Evolutionary conservation across 2,329 filamentous ascomycete species (phyloP).

Genomic region (Lomentospora prolificans): DNA sequence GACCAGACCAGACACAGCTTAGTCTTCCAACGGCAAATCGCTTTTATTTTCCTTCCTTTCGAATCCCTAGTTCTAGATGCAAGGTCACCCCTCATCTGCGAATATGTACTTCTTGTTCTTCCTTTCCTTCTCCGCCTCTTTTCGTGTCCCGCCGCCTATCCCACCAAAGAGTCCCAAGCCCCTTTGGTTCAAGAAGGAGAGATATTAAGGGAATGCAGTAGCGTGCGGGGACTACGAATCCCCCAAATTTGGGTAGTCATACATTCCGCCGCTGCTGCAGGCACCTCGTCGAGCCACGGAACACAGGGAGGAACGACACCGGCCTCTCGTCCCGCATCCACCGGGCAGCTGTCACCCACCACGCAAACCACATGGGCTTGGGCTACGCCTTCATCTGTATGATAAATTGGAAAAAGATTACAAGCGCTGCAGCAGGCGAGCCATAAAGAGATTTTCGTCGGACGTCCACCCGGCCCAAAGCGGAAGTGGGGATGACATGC

Average conservation of each 20-base stretch:
- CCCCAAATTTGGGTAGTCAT: slow-evolving; percentile 2
- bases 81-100: too few species aligned
- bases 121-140: too few species aligned
- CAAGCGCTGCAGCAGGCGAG: too few species aligned
- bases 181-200: too few species aligned
- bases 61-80: neutral
- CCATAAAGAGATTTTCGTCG: too few species aligned
- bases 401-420: neutral
- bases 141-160: too few species aligned
- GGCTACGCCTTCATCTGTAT: neutral
- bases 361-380: neutral
- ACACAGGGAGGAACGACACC: neutral
- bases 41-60: neutral
- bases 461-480: neutral
- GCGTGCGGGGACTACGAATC: too few species aligned
- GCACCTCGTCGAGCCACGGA: neutral
- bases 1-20: neutral
- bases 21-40: neutral
- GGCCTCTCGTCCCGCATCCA: slow-evolving; percentile 1
- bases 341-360: neutral
- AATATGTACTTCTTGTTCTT: too few species aligned
- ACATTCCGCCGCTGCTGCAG: neutral
- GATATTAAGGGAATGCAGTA: too few species aligned
- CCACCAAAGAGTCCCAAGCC: too few species aligned
- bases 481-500: neutral